These are phyloP conservation scores for Auxenochlorella protothecoides DNA, from an alignment of 139 green algal genomes.

Conservation along the genomic window DNA sequence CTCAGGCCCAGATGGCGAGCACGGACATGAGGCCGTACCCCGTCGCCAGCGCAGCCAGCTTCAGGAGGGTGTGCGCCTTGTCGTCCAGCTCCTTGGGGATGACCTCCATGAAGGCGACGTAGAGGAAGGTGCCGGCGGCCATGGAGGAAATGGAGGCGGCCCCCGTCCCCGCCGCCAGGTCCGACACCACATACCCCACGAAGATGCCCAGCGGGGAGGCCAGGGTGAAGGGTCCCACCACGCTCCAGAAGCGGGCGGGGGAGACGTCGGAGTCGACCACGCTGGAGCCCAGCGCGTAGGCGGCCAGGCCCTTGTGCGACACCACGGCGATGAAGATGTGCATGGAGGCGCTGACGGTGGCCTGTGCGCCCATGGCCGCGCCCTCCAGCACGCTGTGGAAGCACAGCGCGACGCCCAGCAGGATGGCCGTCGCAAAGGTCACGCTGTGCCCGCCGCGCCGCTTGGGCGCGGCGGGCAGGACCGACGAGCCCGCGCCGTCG, in stretches of 20 bases:
- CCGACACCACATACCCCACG: constrained; percentile 41
- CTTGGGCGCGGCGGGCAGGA: neutral
- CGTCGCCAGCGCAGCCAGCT: constrained; percentile 45
- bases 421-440: constrained; percentile 53
- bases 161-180: constrained; percentile 25
- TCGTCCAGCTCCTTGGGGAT: constrained; percentile 59
- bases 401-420: constrained; percentile 65
- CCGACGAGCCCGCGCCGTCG: neutral
- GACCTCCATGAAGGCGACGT: constrained; percentile 77
- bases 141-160: constrained; percentile 51
- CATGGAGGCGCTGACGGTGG: constrained; percentile 39
- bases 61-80: constrained; percentile 19
- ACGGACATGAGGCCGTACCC: constrained; percentile 66
- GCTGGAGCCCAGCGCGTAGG: constrained; percentile 65
- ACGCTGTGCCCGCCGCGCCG: constrained; percentile 9
- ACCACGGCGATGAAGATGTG: constrained; percentile 78
- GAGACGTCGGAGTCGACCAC: constrained; percentile 45
- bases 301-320: constrained; percentile 66
- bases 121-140: constrained; percentile 71
- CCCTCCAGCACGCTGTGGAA: constrained; percentile 76
- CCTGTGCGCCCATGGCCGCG: constrained; percentile 63
- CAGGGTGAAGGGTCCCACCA: constrained; percentile 50
- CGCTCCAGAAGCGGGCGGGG: constrained; percentile 49
- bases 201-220: constrained; percentile 63
- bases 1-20: constrained; percentile 65